Evolutionary conservation across 1,139 yeast species (phyloP).

Genomic region (Taphrina communis): DNA sequence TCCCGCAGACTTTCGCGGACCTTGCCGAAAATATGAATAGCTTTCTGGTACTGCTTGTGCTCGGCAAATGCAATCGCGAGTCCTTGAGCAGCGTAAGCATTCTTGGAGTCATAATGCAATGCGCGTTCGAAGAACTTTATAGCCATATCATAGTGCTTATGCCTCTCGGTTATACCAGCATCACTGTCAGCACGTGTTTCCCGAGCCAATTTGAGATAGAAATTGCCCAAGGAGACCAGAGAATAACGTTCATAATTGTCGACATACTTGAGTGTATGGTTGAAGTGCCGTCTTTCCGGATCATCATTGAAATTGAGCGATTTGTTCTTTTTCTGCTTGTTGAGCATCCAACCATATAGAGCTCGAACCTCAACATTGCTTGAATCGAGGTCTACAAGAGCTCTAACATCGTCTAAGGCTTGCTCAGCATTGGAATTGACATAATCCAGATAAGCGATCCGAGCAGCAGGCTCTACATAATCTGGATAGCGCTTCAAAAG

Average conservation of each 20-base stretch:
- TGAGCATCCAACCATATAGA: constrained; percentile 87
- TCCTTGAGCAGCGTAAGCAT: constrained; percentile 98
- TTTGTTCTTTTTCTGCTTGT: constrained; percentile 61
- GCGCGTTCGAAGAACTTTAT: constrained; percentile 90
- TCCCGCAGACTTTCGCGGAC: constrained; percentile 88
- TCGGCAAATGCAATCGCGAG: constrained; percentile 92
- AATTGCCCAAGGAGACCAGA: constrained; percentile 84
- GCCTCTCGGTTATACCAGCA: constrained; percentile 69
- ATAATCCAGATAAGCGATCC: constrained; percentile 40
- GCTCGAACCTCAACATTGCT: constrained; percentile 83
- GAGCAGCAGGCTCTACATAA: constrained; percentile 60
- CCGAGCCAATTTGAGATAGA: constrained; percentile 81
- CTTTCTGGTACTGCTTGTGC: constrained; percentile 68
- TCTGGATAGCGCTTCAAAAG: constrained; percentile 68
- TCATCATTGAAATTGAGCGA: constrained; percentile 53
- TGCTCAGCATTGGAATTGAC: constrained; percentile 54
- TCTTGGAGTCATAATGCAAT: constrained; percentile 76
- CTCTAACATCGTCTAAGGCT: constrained; percentile 61
- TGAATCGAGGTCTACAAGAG: constrained; percentile 61
- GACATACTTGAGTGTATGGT: constrained; percentile 77
- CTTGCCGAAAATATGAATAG: constrained; percentile 78
- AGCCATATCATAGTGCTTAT: constrained; percentile 82
- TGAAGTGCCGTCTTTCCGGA: constrained; percentile 76
- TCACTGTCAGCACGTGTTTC: constrained; percentile 63
- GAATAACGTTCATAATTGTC: constrained; percentile 89